Conservation (phyloP, 768 basidiomycete genomes). For the Phaffia tasmanica region DNA sequence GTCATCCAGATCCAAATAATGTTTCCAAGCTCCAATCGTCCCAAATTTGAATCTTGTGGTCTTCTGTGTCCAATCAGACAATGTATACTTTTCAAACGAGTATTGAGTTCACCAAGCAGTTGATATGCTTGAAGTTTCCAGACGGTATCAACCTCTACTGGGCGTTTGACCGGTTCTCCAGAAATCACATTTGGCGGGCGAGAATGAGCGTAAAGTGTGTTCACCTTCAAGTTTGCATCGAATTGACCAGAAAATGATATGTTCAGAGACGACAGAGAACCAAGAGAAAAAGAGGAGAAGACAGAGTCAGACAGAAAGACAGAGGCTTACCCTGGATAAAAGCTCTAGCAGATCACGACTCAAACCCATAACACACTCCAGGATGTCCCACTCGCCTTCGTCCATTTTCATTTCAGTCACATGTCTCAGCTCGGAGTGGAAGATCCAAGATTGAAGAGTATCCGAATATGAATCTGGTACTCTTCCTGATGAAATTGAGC, state of each 20-base stretch:
- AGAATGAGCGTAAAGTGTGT: conserved; percentile 11
- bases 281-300: not conserved
- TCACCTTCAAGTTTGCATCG: not conserved
- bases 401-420: not conserved
- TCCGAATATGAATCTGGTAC: not conserved
- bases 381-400: conserved; percentile 9
- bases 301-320: not conserved
- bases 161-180: not conserved
- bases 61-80: not conserved
- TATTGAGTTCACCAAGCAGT: conserved; percentile 2
- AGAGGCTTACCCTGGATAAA: conserved; percentile 2
- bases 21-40: conserved; percentile 1
- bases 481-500: conserved; percentile 8
- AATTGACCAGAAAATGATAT: too few relatives aligned
- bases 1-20: not conserved
- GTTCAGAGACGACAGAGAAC: too few relatives aligned
- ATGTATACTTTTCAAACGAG: not conserved
- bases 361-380: conserved; percentile 1
- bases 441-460: conserved; percentile 1
- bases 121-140: not conserved
- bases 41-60: not conserved
- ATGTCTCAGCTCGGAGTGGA: not conserved
- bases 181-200: not conserved
- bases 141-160: not conserved
- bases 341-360: conserved; percentile 1